Conservation (phyloP, 805 yeast species). For the Starmerella potacharoeniae region DNA sequence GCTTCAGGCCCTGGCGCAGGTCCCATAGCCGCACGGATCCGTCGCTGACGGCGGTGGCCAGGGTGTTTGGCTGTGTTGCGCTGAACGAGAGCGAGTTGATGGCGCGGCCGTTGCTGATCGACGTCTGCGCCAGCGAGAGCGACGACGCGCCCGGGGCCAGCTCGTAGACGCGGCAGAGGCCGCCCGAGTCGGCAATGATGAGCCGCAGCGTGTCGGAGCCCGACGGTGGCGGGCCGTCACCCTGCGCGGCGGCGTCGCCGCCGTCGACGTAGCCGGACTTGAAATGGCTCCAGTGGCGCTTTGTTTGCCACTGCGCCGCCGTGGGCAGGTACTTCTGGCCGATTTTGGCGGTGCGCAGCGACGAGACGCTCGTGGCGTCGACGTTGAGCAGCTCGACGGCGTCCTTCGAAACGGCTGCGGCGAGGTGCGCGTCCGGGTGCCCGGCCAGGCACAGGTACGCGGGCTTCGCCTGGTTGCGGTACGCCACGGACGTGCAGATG, state of each 20-base stretch:
- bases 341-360: slow-evolving; percentile 5
- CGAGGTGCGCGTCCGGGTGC: neutral
- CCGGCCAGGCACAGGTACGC: slow-evolving; percentile 11
- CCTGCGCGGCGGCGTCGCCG: neutral
- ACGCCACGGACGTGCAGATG: neutral
- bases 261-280: neutral
- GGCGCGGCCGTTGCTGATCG: slow-evolving; percentile 30
- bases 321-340: slow-evolving; percentile 7
- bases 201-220: slow-evolving; percentile 12
- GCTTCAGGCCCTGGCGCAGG: slow-evolving; percentile 43
- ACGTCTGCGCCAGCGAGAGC: slow-evolving; percentile 3
- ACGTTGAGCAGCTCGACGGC: slow-evolving; percentile 15
- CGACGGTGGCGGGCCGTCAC: no score
- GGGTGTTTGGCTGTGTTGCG: slow-evolving; percentile 36
- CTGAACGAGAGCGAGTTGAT: slow-evolving; percentile 55
- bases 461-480: neutral
- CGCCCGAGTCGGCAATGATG: slow-evolving; percentile 27
- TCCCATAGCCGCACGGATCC: slow-evolving; percentile 82
- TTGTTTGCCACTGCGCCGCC: slow-evolving; percentile 12
- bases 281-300: slow-evolving; percentile 4
- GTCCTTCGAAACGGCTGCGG: slow-evolving; percentile 10
- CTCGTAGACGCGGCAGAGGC: slow-evolving; percentile 27
- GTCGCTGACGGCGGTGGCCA: slow-evolving; percentile 65
- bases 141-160: slow-evolving; percentile 27
- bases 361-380: neutral